phyloP scores from a whole-genome alignment of 176 grass and related monocot species.

The Metroxylon sagu region DNA sequence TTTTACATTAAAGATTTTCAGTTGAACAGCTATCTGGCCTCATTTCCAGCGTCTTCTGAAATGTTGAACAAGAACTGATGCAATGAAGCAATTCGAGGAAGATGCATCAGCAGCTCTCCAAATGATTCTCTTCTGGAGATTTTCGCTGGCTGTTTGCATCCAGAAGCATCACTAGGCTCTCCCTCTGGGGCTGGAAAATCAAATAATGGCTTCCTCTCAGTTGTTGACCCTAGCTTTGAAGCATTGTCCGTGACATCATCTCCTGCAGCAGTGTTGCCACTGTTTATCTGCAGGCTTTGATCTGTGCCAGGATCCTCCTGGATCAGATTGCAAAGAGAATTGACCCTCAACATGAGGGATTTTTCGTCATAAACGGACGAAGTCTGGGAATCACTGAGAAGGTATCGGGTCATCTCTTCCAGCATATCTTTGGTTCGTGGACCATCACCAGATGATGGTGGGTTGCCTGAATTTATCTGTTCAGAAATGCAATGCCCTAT shows the following conservation, averaged over 20 bases:
- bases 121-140: conserved; percentile 45
- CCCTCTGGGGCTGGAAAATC: conserved; percentile 16
- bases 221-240: conserved; percentile 5
- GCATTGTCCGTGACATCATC: conserved; percentile 45
- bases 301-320: conserved; percentile 24
- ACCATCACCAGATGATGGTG: conserved; percentile 17
- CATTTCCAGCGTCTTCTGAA: conserved; percentile 38
- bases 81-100: conserved; percentile 43
- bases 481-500: conserved; percentile 31
- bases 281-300: background rate
- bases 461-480: conserved; percentile 18
- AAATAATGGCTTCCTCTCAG: too few relatives aligned
- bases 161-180: conserved; percentile 4
- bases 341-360: conserved; percentile 40
- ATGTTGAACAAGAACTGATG: conserved; percentile 49
- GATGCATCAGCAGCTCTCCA: conserved; percentile 29
- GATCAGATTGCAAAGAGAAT: conserved; percentile 44
- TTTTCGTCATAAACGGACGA: conserved; percentile 33
- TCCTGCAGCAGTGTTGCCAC: conserved; percentile 10
- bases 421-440: conserved; percentile 29
- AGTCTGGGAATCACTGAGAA: conserved; percentile 52
- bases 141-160: background rate
- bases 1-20: too few relatives aligned
- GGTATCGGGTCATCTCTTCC: conserved; percentile 44
- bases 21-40: conserved; percentile 8